A percentile compares a stretch with the other conserved stretches of the same genome.
These are phyloP conservation scores for Lentinula sp. DNA, from an alignment of 768 basidiomycete genomes.

Conservation along the genomic window DNA sequence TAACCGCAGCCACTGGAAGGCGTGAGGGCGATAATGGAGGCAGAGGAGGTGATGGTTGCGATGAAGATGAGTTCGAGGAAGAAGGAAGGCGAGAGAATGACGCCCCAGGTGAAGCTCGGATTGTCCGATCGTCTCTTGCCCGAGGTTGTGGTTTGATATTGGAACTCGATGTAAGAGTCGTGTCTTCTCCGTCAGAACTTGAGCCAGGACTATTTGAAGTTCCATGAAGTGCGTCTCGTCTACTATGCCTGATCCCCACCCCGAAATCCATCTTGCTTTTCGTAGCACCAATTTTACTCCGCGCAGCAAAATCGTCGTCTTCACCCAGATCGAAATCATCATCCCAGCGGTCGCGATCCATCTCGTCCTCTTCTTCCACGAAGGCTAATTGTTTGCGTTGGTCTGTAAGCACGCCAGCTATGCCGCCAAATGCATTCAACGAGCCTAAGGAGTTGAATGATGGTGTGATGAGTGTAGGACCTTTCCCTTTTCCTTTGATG, in stretches of 20 bases:
- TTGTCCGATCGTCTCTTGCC: conserved; percentile 1
- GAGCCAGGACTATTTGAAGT: not conserved
- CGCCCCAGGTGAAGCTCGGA: not conserved
- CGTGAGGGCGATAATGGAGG: not conserved
- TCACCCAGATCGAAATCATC: conserved; percentile 76
- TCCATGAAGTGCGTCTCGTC: not conserved
- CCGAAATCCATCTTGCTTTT: not conserved
- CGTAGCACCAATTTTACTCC: not conserved
- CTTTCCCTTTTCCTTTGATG: not conserved
- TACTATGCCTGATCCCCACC: not conserved
- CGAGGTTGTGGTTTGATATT: not conserved
- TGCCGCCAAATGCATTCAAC: not conserved
- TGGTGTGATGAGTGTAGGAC: not conserved
- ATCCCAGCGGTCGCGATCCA: conserved; percentile 84
- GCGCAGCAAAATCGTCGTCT: conserved; percentile 2
- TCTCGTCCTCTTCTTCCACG: conserved; percentile 61
- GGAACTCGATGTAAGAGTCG: not conserved
- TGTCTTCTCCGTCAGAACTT: not conserved
- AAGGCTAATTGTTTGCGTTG: not conserved
- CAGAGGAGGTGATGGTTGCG: not conserved
- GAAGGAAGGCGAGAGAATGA: not conserved
- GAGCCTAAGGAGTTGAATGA: not conserved
- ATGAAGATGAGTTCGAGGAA: not conserved
- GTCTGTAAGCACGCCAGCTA: not conserved
- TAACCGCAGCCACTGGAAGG: conserved; percentile 29